Percentiles rank a stretch among this genome's conserved stretches.
These are phyloP conservation scores for Plasmodium blacklocki DNA, from an alignment of 169 alveolate genomes.

Conservation along the genomic window DNA sequence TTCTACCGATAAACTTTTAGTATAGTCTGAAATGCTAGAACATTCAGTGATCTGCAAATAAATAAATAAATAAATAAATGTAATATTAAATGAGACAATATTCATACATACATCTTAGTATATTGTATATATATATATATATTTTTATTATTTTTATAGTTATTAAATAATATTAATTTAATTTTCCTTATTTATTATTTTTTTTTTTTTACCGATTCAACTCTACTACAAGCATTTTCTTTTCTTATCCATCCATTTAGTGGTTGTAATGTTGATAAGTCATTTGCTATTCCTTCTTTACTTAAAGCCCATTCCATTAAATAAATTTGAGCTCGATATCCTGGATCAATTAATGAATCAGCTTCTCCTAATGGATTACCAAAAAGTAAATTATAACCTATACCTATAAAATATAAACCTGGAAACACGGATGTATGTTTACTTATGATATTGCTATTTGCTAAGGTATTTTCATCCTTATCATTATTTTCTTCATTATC, in stretches of 20 bases:
- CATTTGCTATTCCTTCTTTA: conserved; percentile 79
- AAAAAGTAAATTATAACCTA: conserved; percentile 78
- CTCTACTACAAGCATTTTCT: conserved; percentile 87
- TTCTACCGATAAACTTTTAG: conserved; percentile 84
- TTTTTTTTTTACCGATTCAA: conserved; percentile 80
- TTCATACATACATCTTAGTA: no score
- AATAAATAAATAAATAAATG: neutral
- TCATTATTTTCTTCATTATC: neutral
- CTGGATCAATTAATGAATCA: conserved; percentile 82
- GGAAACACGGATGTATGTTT: conserved; percentile 29
- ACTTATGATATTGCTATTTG: neutral
- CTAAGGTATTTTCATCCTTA: neutral
- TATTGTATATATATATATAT: neutral
- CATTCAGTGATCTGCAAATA: conserved; percentile 48
- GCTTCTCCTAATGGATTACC: conserved; percentile 83
- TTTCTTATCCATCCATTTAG: conserved; percentile 87
- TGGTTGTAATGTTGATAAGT: conserved; percentile 84
- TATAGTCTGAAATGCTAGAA: conserved; percentile 79
- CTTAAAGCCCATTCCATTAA: conserved; percentile 75
- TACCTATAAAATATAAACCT: conserved; percentile 79
- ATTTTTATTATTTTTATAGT: neutral
- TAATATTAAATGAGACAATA: no score
- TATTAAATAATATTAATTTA: neutral
- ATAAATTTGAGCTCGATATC: conserved; percentile 77
- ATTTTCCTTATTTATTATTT: no score